phyloP scores from a whole-genome alignment of 2,329 filamentous ascomycete species.

The Penicillium sp. region DNA sequence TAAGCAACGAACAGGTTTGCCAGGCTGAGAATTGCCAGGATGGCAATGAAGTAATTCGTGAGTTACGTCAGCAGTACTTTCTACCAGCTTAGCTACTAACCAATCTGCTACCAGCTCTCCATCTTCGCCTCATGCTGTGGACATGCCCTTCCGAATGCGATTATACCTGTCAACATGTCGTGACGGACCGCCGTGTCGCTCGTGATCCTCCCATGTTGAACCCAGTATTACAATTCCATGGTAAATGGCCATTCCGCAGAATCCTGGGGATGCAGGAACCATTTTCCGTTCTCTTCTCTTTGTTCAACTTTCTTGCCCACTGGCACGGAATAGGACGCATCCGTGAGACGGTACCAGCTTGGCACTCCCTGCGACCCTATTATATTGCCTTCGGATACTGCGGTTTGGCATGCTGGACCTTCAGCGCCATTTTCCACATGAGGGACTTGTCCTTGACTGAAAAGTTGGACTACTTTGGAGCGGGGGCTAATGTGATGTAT shows the following conservation, averaged over 20 bases:
- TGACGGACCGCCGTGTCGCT: conserved; percentile 63
- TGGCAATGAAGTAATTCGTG: no score
- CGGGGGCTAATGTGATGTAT: conserved; percentile 81
- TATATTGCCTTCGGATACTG: conserved; percentile 73
- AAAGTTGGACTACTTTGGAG: conserved; percentile 94
- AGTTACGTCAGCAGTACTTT: no score
- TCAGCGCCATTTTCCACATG: conserved; percentile 85
- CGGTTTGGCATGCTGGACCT: conserved; percentile 73
- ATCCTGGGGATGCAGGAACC: conserved; percentile 91
- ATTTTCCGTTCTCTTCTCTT: conserved; percentile 82
- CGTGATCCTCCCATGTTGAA: conserved; percentile 55
- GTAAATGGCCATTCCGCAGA: conserved; percentile 95
- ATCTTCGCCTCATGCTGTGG: conserved; percentile 83
- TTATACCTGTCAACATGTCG: conserved; percentile 91
- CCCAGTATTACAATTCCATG: conserved; percentile 82
- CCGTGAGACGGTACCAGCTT: conserved; percentile 58
- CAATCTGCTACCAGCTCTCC: conserved; percentile 70
- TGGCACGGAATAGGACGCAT: conserved; percentile 64
- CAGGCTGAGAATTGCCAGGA: conserved; percentile 66
- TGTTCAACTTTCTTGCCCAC: conserved; percentile 85
- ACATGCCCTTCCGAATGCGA: conserved; percentile 89
- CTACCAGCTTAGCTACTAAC: no score
- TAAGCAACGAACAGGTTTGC: conserved; percentile 56
- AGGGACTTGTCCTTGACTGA: conserved; percentile 79
- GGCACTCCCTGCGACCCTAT: conserved; percentile 69